A percentile compares a stretch with the other conserved stretches of the same genome.
Evolutionary conservation across 73 alveolate species (phyloP).

Genomic region (Strombidium stylifer): DNA sequence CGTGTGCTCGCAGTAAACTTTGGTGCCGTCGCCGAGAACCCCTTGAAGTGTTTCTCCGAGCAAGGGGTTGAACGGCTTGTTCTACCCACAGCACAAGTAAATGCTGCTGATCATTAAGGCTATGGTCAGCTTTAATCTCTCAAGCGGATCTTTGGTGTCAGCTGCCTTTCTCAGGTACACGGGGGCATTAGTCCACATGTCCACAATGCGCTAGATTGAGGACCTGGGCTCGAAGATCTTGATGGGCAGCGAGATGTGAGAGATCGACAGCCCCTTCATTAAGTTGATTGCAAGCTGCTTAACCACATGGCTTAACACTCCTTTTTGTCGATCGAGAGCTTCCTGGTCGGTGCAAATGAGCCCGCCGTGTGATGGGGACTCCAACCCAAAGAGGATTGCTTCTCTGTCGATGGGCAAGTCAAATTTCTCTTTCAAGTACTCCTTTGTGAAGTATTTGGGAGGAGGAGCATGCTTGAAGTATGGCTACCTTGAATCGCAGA

Average conservation of each 20-base stretch:
- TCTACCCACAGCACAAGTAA: slow-evolving; percentile 38
- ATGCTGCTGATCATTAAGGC: slow-evolving; percentile 72
- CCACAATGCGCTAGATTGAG: slow-evolving; percentile 72
- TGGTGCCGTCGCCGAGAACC: slow-evolving; percentile 55
- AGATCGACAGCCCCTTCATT: slow-evolving; percentile 54
- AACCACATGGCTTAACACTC: slow-evolving; percentile 52
- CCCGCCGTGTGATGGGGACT: slow-evolving; percentile 49
- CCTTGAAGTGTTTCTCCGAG: slow-evolving; percentile 82
- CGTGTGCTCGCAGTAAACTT: slow-evolving; percentile 72
- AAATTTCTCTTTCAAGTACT: slow-evolving; percentile 1
- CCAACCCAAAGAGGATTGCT: slow-evolving; percentile 58
- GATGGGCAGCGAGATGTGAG: slow-evolving; percentile 78
- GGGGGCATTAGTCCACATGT: slow-evolving; percentile 80
- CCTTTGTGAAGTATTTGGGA: slow-evolving; percentile 41
- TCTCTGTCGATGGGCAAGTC: slow-evolving; percentile 44
- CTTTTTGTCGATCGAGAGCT: slow-evolving; percentile 62
- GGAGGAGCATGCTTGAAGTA: slow-evolving; percentile 51
- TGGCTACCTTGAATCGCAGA: slow-evolving; percentile 13
- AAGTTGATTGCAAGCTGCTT: slow-evolving; percentile 40
- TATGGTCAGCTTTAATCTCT: slow-evolving; percentile 67
- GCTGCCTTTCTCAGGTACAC: slow-evolving; percentile 61
- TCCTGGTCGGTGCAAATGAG: slow-evolving; percentile 61
- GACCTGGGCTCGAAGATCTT: slow-evolving; percentile 88
- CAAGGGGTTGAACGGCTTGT: slow-evolving; percentile 81
- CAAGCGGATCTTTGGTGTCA: slow-evolving; percentile 42